These are phyloP conservation scores for Cytospora chrysosperma DNA, from an alignment of 2,329 filamentous ascomycete genomes.

Conservation along the genomic window DNA sequence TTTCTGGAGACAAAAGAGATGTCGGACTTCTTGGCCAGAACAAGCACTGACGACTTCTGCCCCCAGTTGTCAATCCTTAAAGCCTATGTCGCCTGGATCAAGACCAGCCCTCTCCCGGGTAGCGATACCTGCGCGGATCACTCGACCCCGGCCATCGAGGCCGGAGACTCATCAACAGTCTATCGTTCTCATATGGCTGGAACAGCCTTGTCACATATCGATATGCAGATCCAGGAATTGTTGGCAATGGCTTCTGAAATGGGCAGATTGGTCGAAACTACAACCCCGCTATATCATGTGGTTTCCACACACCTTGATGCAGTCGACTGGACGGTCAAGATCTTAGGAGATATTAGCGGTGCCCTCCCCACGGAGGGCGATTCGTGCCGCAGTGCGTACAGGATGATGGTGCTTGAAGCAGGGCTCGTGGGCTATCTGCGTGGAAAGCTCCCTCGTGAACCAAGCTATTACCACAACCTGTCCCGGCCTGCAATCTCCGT, in stretches of 20 bases:
- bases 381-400: neutral
- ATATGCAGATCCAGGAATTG: neutral
- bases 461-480: neutral
- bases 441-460: neutral
- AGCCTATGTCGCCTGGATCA: neutral
- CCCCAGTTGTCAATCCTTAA: neutral
- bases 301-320: neutral
- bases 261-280: neutral
- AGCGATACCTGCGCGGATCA: neutral
- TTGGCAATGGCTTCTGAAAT: neutral
- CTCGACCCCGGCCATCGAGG: neutral
- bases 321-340: neutral
- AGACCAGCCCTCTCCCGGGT: neutral
- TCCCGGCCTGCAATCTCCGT: neutral
- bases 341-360: neutral
- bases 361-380: neutral
- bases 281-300: neutral
- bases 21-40: neutral
- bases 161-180: neutral
- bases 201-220: too few relatives aligned
- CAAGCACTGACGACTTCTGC: neutral
- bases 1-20: neutral
- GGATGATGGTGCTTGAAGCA: neutral
- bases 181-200: neutral
- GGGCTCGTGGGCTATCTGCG: neutral